Evolutionary conservation across 805 yeast species (phyloP), one percentile per base, ranked within the genome.

Genomic region (Candida adriatica): DNA sequence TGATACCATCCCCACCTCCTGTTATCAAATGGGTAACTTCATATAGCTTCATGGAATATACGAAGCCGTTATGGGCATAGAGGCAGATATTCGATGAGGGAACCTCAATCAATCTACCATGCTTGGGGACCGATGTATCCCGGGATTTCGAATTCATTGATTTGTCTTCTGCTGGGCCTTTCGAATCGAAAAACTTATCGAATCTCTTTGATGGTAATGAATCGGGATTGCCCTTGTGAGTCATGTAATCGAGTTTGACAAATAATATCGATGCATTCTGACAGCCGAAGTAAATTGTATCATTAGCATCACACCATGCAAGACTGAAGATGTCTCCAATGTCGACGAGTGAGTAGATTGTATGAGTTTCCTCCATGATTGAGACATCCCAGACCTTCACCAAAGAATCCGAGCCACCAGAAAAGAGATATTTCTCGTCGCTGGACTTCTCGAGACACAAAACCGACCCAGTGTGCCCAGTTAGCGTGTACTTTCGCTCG

Each of bases 241-340:
- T 27, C 25, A 48, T 44, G 19, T 48, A 49, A 9, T 48, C 41
- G 6, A 55, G 37, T 27, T 68, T 68, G 35, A 84, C 76, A 75
- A 83, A 90, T 25, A 84, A 70, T 13, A 90, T 70, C 1, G 88
- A 72, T 4, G 97, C 96, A 52, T 88, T 90, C 55, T 92, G 97
- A 9, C 95, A 79, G 5, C 98, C 98, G 46, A 85, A 71, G 40
- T 78, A 84, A 4, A 90, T 62, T 0, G 84, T 73, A 28, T 75
- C 67, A 8, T 71, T 53, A 2, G 59, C 42, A 13, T 73, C 70
- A 11, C 79, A 66, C 75, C 92, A 85, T 6, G 76, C 71, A 20
- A 90, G 59, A 7, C 95, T 79, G 51, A 90, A 90, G 13, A 90
- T 81, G 55, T 90, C 98, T 30, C 98, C 98, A 31, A 90, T 80